Evolutionary conservation across 768 basidiomycete species (phyloP).

Genomic region (Tricholoma bakamatsutake): DNA sequence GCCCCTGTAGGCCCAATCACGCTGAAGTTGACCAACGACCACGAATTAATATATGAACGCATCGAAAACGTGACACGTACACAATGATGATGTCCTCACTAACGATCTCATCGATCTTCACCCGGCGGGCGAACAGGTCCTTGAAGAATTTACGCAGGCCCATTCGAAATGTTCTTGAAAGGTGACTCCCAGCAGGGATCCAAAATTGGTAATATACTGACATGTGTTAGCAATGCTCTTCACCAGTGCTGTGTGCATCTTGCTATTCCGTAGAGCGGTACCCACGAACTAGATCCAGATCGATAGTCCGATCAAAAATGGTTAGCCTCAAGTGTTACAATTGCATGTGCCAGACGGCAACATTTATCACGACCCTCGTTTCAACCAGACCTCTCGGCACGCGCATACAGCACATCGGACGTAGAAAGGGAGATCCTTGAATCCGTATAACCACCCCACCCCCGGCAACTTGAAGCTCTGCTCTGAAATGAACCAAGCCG

Average conservation of each 20-base stretch:
- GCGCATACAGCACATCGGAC: not conserved
- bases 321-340: not conserved
- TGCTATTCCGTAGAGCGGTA: not conserved
- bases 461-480: not conserved
- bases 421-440: not conserved
- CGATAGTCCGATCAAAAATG: not conserved
- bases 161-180: not conserved
- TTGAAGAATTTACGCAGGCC: not conserved
- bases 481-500: not conserved
- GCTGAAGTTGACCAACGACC: not conserved
- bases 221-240: not conserved
- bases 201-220: not conserved
- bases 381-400: not conserved
- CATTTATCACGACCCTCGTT: not conserved
- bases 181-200: not conserved
- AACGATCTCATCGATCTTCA: not conserved
- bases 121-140: not conserved
- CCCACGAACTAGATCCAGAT: not conserved
- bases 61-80: not conserved
- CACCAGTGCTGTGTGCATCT: not conserved
- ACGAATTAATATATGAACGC: not conserved
- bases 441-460: not conserved
- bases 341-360: not conserved
- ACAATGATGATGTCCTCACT: constrained; percentile 2
- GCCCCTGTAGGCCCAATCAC: constrained; percentile 3